Base-by-base conservation (phyloP, 441 rosid genomes). In the Theobroma grandiflorum region DNA sequence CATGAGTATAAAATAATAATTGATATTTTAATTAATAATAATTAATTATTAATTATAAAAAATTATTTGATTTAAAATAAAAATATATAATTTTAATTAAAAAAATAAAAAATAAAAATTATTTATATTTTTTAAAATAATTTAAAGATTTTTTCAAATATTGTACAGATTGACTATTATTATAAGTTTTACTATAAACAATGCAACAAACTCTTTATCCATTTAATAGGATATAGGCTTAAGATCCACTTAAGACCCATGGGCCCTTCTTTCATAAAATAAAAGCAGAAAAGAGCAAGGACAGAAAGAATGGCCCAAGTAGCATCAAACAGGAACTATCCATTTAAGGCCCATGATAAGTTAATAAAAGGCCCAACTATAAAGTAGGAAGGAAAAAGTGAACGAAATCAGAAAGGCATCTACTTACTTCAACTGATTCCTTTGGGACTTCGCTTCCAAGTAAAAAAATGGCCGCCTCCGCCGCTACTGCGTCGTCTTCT, bases 401-500 rank as follows among this genome's bases (percentile, higher is more conserved):
- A 38, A 14, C 22, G 49, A 65, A 38, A 65, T 65, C 49, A 16
- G 42, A 15, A 33, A 15, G 20, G n/a, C 43, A 4, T 8, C 38
- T 9, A 10, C 7, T 31, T 9, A 10, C 7, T 31, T 11, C 40
- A 2, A 31, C 37, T 31, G 8, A 22, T 12, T 59, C 15, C 33
- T 10, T 26, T 52, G 57, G n/a, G 1, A 1, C 4, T 7, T 4
- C 2, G 53, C 12, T 59, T 10, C 6, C 14, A 26, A 4, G 16
- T 26, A 50, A 33, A 53, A 50, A 61, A n/a, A 77, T 77, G 80
- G 74, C 80, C 50, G 65, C 50, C 49, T 63, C 53, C 65, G 70
- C 75, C 16, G 74, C 85, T 22, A 37, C 76, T 53, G 66, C 86
- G 45, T 74, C 80, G 53, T 86, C 93, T 65, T 31, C 88, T 78